A percentile compares a stretch with the other conserved stretches of the same genome.
phyloP scores from a whole-genome alignment of 352 stramenopile genomes.

The Phytophthora cryptogea region DNA sequence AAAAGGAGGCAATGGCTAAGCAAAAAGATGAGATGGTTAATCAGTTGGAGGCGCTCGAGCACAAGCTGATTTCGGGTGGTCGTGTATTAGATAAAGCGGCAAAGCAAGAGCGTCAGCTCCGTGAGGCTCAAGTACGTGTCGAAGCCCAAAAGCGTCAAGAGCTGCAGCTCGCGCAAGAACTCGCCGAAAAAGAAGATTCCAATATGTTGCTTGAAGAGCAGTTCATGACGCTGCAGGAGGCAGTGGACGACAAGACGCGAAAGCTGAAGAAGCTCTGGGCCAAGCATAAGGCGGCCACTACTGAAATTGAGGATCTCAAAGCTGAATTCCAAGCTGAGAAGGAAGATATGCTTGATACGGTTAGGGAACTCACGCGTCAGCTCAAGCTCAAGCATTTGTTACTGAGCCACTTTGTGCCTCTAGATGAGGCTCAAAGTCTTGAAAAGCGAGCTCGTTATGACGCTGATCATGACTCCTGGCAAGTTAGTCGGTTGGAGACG shows the following conservation, averaged over 20 bases:
- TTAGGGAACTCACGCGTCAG: conserved; percentile 93
- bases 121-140: conserved; percentile 90
- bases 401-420: conserved; percentile 87
- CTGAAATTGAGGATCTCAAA: conserved; percentile 93
- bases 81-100: conserved; percentile 94
- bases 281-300: conserved; percentile 92
- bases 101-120: conserved; percentile 93
- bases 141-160: conserved; percentile 84
- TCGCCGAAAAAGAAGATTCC: conserved; percentile 94
- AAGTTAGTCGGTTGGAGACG: conserved; percentile 72
- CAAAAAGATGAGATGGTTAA: conserved; percentile 93
- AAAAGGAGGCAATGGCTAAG: conserved; percentile 79
- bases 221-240: conserved; percentile 88
- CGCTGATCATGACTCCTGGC: conserved; percentile 90
- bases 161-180: conserved; percentile 83
- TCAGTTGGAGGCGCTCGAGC: conserved; percentile 75
- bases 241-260: conserved; percentile 94
- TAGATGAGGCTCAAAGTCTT: conserved; percentile 67
- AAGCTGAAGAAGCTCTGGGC: conserved; percentile 96
- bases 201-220: conserved; percentile 93
- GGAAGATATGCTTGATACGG: conserved; percentile 95
- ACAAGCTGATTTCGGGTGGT: conserved; percentile 91
- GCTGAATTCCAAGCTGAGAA: conserved; percentile 94
- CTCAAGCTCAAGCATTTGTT: conserved; percentile 96
- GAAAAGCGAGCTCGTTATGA: conserved; percentile 90